Evolutionary conservation across 768 basidiomycete genomes (phyloP), one percentile per base, ranked within the genome.

Genomic region (Rhizopogon vesiculosus): DNA sequence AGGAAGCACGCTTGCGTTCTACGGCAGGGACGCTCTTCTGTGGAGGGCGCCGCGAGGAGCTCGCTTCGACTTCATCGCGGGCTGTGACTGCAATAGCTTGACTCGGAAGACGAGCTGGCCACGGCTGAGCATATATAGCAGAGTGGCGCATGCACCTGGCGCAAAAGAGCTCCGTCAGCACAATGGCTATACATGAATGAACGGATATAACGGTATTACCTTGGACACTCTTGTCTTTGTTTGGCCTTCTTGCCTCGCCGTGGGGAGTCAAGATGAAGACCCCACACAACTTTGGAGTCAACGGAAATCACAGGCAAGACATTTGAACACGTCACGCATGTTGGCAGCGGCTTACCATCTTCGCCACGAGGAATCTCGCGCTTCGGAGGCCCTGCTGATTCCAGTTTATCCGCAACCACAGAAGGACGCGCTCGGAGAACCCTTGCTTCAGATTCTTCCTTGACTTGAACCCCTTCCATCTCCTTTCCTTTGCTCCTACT

Each of bases 271-370:
- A 78, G 57, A 42, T 74, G 76, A 42, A 86, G 72, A 19, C 88
- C 89, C 86, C 87, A 90, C 38, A 90, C 86, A 22, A 90, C 80
- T 67, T 85, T 76, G 42, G 80, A 81, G 69, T 89, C 86, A 28
- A 90, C 84, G 49, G 85, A 80, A 61, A 91, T 91, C 56, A 91
- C 78, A 3, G 89, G 89, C 61, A 91, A 67, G 51, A 90, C 74
- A 64, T 84, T 89, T 51, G 71, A 73, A 69, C 89, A 91, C 25
- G 86, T 91, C 64, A 76, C 71, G 59, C 89, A 91, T n/a, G 72
- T 81, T 46, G 89, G 89, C 31, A 89, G 69, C 16, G 77, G 79
- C 64, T 82, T 84, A 28, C 87, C 87, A 64, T 88, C 85, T 49
- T 79, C 72, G 31, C 84, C 87, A 58, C 78, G 69, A 4, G 78